Percentiles rank a stretch among this genome's conserved stretches.
These are phyloP conservation scores for Acer yangbiense DNA, from an alignment of 345 rosid genomes.

Conservation along the genomic window DNA sequence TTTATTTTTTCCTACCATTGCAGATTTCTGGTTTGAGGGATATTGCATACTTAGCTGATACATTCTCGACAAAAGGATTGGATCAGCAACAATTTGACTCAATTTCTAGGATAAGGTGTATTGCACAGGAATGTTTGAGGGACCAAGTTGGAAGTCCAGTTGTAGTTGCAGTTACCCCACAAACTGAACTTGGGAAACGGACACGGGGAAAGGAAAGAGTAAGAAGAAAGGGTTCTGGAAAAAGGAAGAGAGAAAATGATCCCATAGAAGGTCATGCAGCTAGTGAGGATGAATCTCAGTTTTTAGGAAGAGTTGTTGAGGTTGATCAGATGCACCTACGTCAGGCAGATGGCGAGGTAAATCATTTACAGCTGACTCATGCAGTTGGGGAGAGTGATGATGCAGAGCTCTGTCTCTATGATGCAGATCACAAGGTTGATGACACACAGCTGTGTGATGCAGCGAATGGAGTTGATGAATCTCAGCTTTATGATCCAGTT, in stretches of 20 bases:
- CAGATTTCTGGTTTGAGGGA: conserved; percentile 87
- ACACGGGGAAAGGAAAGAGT: conserved; percentile 79
- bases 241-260: conserved; percentile 66
- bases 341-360: conserved; percentile 33
- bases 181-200: conserved; percentile 67
- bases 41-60: conserved; percentile 75
- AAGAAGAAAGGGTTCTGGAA: conserved; percentile 69
- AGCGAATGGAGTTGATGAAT: conserved; percentile 36
- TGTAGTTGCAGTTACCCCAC: conserved; percentile 33
- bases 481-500: conserved; percentile 27
- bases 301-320: conserved; percentile 49
- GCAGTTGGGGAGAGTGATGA: conserved; percentile 43
- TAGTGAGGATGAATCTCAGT: conserved; percentile 60
- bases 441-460: conserved; percentile 46
- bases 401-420: conserved; percentile 36
- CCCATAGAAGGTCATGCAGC: conserved; percentile 53
- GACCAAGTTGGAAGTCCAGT: conserved; percentile 63
- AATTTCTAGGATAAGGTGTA: conserved; percentile 65
- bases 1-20: conserved; percentile 13
- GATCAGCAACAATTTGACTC: conserved; percentile 68
- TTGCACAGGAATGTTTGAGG: conserved; percentile 81
- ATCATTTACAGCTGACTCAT: conserved; percentile 34
- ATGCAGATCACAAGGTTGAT: conserved; percentile 33
- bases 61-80: conserved; percentile 64
- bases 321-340: conserved; percentile 50